Evolutionary conservation across 2,329 filamentous ascomycete species (phyloP).

Genomic region (Penicillium digitatum): DNA sequence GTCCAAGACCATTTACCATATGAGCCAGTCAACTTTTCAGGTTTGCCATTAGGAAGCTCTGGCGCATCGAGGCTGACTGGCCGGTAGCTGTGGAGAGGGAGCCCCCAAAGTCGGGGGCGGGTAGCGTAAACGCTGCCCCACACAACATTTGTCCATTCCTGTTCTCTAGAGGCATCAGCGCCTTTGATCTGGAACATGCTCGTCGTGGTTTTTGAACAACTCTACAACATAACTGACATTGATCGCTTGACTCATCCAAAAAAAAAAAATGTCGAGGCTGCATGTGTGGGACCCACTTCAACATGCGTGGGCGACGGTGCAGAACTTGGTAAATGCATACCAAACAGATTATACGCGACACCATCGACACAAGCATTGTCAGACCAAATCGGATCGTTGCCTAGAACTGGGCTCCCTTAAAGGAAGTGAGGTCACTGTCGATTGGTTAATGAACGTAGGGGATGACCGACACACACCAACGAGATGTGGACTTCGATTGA

Average conservation of each 20-base stretch:
- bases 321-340: conserved; percentile 31
- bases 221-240: conserved; percentile 15
- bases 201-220: conserved; percentile 27
- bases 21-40: conserved; percentile 23
- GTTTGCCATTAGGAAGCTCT: conserved; percentile 31
- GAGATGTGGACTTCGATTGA: conserved; percentile 35
- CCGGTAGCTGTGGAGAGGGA: conserved; percentile 24
- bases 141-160: background rate
- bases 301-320: conserved; percentile 26
- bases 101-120: conserved; percentile 22
- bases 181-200: conserved; percentile 30
- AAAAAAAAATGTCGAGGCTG: conserved; percentile 42
- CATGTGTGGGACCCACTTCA: conserved; percentile 34
- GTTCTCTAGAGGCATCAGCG: conserved; percentile 24
- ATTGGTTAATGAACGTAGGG: background rate
- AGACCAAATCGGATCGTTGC: conserved; percentile 35
- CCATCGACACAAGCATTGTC: conserved; percentile 37
- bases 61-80: conserved; percentile 21
- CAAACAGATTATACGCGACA: conserved; percentile 39
- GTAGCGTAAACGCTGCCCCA: conserved; percentile 42
- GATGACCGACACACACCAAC: conserved; percentile 11
- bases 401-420: conserved; percentile 40
- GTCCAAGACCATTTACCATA: conserved; percentile 29
- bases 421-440: conserved; percentile 6
- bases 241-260: conserved; percentile 25